Percentiles rank a stretch among this genome's conserved stretches.
Evolutionary conservation across 257 asterid genomes (phyloP).

Genomic region (Gardenia jasminoides): DNA sequence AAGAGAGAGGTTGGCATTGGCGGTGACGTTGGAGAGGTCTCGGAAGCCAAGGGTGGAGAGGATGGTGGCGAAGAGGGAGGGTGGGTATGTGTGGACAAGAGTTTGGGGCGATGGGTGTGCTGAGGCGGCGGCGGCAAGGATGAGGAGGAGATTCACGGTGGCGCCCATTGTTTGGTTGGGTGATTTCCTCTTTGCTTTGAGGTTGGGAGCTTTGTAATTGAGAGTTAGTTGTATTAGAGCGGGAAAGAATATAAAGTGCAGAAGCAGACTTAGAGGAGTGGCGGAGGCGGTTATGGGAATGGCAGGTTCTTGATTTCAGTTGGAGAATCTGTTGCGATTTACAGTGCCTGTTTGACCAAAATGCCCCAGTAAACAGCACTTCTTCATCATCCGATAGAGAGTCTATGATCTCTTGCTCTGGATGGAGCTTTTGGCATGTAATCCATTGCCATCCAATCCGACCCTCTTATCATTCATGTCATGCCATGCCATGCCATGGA

Average conservation of each 20-base stretch:
- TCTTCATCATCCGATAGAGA: neutral
- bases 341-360: neutral
- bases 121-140: conserved; percentile 4
- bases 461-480: too few species aligned
- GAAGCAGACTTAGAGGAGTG: neutral
- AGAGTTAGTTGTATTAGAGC: neutral
- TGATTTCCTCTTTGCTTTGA: neutral
- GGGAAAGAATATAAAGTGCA: neutral
- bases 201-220: neutral
- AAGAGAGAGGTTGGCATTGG: conserved; percentile 37
- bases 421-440: neutral
- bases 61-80: conserved; percentile 34
- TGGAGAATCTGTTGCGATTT: neutral
- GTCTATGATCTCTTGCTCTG: neutral
- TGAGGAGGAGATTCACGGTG: conserved; percentile 14
- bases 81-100: conserved; percentile 8
- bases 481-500: too few species aligned
- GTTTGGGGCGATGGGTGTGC: neutral
- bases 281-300: neutral
- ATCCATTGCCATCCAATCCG: too few species aligned
- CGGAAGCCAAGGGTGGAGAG: conserved; percentile 61
- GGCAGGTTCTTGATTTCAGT: neutral
- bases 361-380: neutral
- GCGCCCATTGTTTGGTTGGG: conserved; percentile 22
- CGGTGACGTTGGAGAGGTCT: conserved; percentile 47